Evolutionary conservation across 148 eudicot species (phyloP).

Genomic region (Heliosperma pusillum): DNA sequence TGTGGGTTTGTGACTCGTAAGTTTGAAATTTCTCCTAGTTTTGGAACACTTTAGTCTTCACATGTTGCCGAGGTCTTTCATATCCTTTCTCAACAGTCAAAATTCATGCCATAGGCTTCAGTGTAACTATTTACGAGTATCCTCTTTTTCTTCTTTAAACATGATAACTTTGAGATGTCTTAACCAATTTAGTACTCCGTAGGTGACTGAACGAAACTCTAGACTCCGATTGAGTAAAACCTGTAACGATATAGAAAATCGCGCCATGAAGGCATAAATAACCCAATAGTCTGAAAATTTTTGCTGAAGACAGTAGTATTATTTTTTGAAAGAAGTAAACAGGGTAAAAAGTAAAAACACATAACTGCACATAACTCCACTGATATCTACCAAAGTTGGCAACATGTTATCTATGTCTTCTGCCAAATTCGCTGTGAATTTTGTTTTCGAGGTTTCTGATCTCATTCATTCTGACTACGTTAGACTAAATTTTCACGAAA

Average conservation of each 20-base stretch:
- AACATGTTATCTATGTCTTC: no score
- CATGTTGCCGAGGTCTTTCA: background rate
- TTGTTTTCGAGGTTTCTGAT: background rate
- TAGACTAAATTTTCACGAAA: no score
- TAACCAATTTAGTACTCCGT: background rate
- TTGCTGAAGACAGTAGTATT: background rate
- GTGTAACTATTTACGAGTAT: no score
- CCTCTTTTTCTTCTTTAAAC: background rate
- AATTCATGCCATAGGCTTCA: background rate
- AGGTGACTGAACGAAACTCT: background rate
- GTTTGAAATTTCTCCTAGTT: background rate
- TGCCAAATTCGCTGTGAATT: background rate
- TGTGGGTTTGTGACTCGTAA: no score
- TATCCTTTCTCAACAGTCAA: background rate
- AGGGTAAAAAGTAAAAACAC: no score
- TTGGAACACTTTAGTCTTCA: background rate
- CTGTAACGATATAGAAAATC: background rate
- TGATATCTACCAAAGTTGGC: background rate
- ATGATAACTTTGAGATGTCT: background rate
- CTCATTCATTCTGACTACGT: background rate
- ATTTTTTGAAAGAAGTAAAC: no score
- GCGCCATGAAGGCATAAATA: background rate
- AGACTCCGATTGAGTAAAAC: background rate
- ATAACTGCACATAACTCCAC: background rate
- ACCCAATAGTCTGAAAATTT: background rate